Base-by-base conservation (phyloP, 2,329 filamentous ascomycete genomes). In the Penicillium rolfsii region DNA sequence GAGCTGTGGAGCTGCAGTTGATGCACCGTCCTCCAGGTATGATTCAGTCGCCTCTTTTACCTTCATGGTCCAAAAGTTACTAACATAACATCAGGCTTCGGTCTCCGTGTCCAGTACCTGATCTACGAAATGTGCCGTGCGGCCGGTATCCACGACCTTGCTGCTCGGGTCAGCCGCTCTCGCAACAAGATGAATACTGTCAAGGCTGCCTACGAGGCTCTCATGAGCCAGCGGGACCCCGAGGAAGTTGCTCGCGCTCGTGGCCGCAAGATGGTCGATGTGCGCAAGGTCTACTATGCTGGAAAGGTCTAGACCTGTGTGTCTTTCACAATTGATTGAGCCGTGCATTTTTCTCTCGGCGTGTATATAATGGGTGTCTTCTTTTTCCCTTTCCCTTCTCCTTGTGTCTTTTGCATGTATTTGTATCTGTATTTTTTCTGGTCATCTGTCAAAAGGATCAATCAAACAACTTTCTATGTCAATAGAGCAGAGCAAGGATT, bases 121-220 rank as follows among this genome's bases (percentile, higher is more conserved):
- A 94, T 99, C 76, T 98, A 93, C 79, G 94, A 99, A 78, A 93
- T 99, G 83, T 93, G 91, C 74, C 90, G 92, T 65, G 88, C 89
- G 52, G 90, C 88, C 43, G 95, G 95, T 66, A 92, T 99, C 72
- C 84, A 89, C 65, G 95, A 99, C 76, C 85, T 99, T 36, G 86
- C 93, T 16, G 93, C 91, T 52, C 85, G 86, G 67, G 93, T 96
- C 64, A 88, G 89, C 40, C 89, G 94, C 49, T 91, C 91, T 64
- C 87, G 93, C 72, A 98, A 97, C 83, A 92, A 93, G 69, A 97
- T 98, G 93, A 99, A 99, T 82, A 91, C 93, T 19, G 90, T 97
- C 80, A 97, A 97, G 82, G 95, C 95, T 14, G 86, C 92, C 43
- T 91, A 91, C 78, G 78, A 94, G 76, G 94, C 93, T 5, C 82